These are phyloP conservation scores for Mrakia gelida DNA, from an alignment of 768 basidiomycete species.

Conservation along the genomic window DNA sequence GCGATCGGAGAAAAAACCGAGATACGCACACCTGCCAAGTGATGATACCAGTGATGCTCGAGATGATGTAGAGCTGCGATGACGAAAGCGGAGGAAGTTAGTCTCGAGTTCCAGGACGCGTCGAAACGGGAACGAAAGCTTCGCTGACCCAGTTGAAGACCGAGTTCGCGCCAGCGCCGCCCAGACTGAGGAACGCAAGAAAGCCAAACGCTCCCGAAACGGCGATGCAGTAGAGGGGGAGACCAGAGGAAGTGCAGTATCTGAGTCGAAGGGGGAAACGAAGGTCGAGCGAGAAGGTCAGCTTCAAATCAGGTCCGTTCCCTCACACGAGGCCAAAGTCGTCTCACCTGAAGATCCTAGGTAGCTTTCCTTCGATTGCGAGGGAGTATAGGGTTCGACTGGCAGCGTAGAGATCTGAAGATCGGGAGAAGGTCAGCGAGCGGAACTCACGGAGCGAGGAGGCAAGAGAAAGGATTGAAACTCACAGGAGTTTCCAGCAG, in stretches of 20 bases:
- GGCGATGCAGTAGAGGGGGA: conserved; percentile 37
- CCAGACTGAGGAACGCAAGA: conserved; percentile 30
- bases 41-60: conserved; percentile 44
- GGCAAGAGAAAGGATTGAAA: background rate
- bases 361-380: conserved; percentile 40
- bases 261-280: background rate
- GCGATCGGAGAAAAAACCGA: background rate
- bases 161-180: conserved; percentile 12
- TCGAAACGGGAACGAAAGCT: conserved; percentile 35
- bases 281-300: background rate
- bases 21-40: conserved; percentile 38
- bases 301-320: background rate
- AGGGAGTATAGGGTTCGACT: conserved; percentile 44
- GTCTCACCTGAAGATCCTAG: conserved; percentile 39
- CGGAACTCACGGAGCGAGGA: too few species aligned
- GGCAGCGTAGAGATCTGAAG: conserved; percentile 38
- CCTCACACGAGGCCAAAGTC: too few species aligned
- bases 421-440: conserved; percentile 42
- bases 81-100: background rate
- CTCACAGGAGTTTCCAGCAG: conserved; percentile 40
- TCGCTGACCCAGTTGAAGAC: conserved; percentile 33
- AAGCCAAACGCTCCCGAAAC: conserved; percentile 37
- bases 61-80: conserved; percentile 40
- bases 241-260: conserved; percentile 3
- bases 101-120: too few species aligned